Base-by-base conservation (phyloP, 192 early-diverging fungal species). In the Rhizoclosmatium globosum region DNA sequence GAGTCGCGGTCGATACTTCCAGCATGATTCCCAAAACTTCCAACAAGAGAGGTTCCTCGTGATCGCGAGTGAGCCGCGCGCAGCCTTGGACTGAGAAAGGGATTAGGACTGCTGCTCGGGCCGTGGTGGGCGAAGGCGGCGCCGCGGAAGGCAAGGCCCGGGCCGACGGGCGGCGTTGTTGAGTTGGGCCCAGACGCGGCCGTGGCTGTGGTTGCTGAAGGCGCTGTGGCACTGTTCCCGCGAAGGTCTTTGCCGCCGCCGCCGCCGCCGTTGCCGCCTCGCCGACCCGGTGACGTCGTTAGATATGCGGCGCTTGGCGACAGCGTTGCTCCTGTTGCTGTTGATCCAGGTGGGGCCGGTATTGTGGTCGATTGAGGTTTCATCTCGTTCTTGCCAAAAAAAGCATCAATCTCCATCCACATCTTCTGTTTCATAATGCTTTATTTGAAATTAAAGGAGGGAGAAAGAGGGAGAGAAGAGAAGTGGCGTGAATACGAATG, bases 1-100 rank as follows among this genome's bases (percentile, higher is more conserved):
- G 61, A 67, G 64, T 76, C 74, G n/a, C 46, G 64, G 48, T 76
- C 74, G 45, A 76, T 39, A 47, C 60, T 74, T 7, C 72, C 60
- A 15, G 59, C 59, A 38, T 21, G 45, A 38, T 59, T 68, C 7
- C 38, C 47, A 56, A 71, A 46, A 42, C 66, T 47, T 45, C 69
- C 42, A 56, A 71, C 42, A n/a, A 11, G 11, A 11, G 46, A 31
- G 47, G 69, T 68, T 39, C 66, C 66, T 17, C 42, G 46, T 3
- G 67, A 41, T 15, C 42, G 45, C 13, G 69, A 71, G 69, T 38
- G 42, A 4, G 46, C 15, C 15, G 17, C 69, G 13, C 53, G 13
- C 21, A 71, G 46, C 23, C 69, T 45, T n/a, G 69, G 69, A n/a
- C 47, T 53, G n/a, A 71, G 19, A 48, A 71, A 71, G 17, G 53